Evolutionary conservation across 768 basidiomycete genomes (phyloP).

Genomic region (Lactarius hatsudake): DNA sequence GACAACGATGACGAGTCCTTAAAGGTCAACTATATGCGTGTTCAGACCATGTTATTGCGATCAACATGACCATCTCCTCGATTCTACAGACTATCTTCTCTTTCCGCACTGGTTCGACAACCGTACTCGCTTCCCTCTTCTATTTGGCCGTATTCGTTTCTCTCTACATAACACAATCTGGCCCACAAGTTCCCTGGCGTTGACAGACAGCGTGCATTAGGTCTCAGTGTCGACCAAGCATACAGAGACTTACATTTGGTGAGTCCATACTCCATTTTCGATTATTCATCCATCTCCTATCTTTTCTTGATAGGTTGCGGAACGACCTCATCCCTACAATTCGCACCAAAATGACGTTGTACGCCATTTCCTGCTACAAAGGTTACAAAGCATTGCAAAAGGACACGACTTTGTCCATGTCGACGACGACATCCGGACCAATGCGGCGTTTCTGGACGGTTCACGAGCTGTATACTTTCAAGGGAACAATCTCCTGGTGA

Average conservation of each 20-base stretch:
- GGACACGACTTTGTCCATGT: constrained; percentile 47
- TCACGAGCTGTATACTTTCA: constrained; percentile 51
- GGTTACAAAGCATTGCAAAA: constrained; percentile 48
- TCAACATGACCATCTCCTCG: constrained; percentile 6
- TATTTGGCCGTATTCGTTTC: constrained; percentile 19
- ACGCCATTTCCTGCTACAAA: constrained; percentile 53
- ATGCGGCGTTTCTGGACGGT: constrained; percentile 41
- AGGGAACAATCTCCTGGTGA: constrained; percentile 65
- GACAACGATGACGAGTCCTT: neutral
- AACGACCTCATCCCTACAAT: constrained; percentile 72
- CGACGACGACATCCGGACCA: constrained; percentile 49
- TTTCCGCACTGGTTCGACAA: constrained; percentile 19
- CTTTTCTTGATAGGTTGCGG: constrained; percentile 49
- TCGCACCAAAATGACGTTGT: constrained; percentile 75
- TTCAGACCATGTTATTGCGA: neutral
- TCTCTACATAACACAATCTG: constrained; percentile 17
- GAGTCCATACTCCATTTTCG: constrained; percentile 1
- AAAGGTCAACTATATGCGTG: neutral
- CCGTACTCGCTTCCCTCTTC: constrained; percentile 10
- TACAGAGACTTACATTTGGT: constrained; percentile 58
- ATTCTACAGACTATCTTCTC: constrained; percentile 13
- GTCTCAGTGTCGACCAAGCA: constrained; percentile 51
- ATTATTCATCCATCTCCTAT: neutral
- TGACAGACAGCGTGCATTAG: constrained; percentile 39
- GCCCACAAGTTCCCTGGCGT: constrained; percentile 28